Base-by-base conservation (phyloP, 2,329 filamentous ascomycete species). In the Colletotrichum sp. region DNA sequence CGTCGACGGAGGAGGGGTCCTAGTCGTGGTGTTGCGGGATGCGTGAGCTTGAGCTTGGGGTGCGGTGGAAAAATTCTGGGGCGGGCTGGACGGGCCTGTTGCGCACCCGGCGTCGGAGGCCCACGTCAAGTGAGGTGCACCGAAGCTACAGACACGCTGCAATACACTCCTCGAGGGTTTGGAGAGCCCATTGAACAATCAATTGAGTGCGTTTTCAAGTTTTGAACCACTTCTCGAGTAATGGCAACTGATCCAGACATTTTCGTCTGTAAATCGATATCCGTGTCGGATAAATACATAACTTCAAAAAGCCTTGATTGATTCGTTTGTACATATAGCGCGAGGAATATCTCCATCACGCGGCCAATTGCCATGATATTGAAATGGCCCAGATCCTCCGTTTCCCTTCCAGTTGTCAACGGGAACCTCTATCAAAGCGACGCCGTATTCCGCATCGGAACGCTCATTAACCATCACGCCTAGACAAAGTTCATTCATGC, bases 61-160 rank as follows among this genome's bases (percentile, higher is more conserved):
- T 67, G 66, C 67, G 30, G 34, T 76, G 56, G 68, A 78, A 78
- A 77, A 77, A 67, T 78, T 78, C 77, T 77, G 77, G 77, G 77
- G 74, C 72, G 65, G 75, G 66, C 71, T 69, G 76, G 58, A 72
- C 72, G 69, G 58, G 56, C 75, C 76, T 60, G 58, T 66, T 77
- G 39, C 62, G 72, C 66, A 75, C 67, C 68, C 34, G 34, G 64
- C 70, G 60, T 69, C 64, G 62, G 28, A 64, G 43, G 39, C 25
- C 67, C 13, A 34, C 34, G 18, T 6, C 60, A 30, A 30, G 18
- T 10, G 15, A 39, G 22, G 34, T 39, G 25, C 32, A n/a, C n/a
- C n/a, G 28, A 34, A 61, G 56, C 65, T 52, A 69, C 70, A 65
- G 52, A 48, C 34, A 52, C 18, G 58, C n/a, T 28, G 25, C 58